Evolutionary conservation across 139 green algal genomes (phyloP), one percentile per base, ranked within the genome.

Genomic region (Astrephomene gubernaculifera): DNA sequence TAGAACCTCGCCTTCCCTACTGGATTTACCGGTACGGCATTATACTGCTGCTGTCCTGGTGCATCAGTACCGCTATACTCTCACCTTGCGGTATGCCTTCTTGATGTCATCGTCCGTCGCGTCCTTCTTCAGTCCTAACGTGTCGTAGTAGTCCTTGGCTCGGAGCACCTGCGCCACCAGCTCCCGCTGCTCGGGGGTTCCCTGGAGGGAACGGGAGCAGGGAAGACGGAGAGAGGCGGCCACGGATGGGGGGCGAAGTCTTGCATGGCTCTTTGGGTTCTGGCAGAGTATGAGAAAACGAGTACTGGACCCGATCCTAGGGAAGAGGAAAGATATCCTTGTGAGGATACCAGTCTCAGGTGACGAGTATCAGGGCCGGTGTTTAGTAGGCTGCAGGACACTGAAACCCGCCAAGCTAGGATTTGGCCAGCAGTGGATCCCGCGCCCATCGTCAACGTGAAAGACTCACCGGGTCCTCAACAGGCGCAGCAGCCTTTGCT

Each of bases 1-100:
- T n/a, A n/a, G n/a, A n/a, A n/a, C n/a, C n/a, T n/a, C n/a, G n/a
- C n/a, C n/a, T n/a, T n/a, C n/a, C n/a, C n/a, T n/a, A n/a, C n/a
- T n/a, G n/a, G n/a, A n/a, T n/a, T n/a, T n/a, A n/a, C n/a, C n/a
- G n/a, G n/a, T n/a, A n/a, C n/a, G n/a, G n/a, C n/a, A 35, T 12
- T 53, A 65, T 12, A 54, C 57, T n/a, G 54, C 54, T 9, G 54
- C 54, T 31, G 5, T 5, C 54, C 17, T n/a, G 9, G 5, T 27
- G 10, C 54, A 21, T 8, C 5, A 12, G 17, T 12, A 12, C 49
- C 49, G 49, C 49, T 57, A 57, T 68, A 19, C 60, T 57, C 81
- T 8, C 44, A 93, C 91, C 83, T 95, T 95, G 39, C 86, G 89
- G 82, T 95, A 95, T 0, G 93, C 93, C 41, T 90, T 91, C 71